phyloP scores from a whole-genome alignment of 441 rosid genomes.

The Rhodomyrtus psidioides region DNA sequence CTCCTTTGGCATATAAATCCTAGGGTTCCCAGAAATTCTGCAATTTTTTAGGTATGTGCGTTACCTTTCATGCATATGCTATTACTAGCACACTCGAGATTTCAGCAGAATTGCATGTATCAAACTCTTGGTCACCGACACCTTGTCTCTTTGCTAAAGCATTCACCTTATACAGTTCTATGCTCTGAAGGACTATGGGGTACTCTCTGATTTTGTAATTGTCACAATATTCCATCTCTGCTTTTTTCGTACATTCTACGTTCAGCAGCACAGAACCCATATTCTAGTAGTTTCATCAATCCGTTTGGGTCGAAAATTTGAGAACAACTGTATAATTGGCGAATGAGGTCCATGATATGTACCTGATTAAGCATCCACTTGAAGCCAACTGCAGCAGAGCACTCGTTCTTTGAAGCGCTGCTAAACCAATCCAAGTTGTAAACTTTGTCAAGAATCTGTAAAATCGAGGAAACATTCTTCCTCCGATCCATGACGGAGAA shows the following conservation, averaged over 20 bases:
- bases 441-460: slow-evolving; percentile 60
- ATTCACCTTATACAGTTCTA: background rate
- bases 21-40: background rate
- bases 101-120: background rate
- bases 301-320: background rate
- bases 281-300: background rate
- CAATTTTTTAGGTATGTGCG: background rate
- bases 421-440: slow-evolving; percentile 82
- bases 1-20: background rate
- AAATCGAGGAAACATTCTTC: slow-evolving; percentile 48
- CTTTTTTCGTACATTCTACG: background rate
- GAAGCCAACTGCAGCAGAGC: slow-evolving; percentile 94
- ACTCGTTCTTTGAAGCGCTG: slow-evolving; percentile 91
- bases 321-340: background rate
- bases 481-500: slow-evolving; percentile 64
- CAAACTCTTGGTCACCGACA: background rate
- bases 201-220: background rate
- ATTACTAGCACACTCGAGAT: background rate
- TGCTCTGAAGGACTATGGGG: background rate
- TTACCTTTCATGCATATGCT: background rate
- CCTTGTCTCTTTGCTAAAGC: background rate
- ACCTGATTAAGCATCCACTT: slow-evolving; percentile 99
- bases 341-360: background rate
- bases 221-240: background rate
- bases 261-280: background rate